Conservation (phyloP, 768 basidiomycete genomes). For the Flagelloscypha sp. region DNA sequence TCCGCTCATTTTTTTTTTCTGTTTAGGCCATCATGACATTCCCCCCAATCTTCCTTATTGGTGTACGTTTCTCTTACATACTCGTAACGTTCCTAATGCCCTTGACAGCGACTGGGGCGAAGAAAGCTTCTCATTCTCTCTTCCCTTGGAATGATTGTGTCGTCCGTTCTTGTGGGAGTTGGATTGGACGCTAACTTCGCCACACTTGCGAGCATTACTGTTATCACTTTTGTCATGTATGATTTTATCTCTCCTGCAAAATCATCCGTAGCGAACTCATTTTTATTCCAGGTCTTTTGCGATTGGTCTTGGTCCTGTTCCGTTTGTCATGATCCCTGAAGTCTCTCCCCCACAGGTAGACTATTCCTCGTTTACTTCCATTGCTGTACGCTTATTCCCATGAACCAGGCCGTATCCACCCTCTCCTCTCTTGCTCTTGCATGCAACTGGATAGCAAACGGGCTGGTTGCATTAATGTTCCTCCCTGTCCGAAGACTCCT, state of each 20-base stretch:
- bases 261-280: conserved; percentile 4
- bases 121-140: conserved; percentile 63
- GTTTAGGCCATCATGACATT: conserved; percentile 74
- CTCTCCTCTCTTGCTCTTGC: conserved; percentile 70
- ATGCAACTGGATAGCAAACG: conserved; percentile 75
- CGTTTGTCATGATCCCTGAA: conserved; percentile 89
- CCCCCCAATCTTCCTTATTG: conserved; percentile 80
- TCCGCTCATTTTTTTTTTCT: too few relatives aligned
- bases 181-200: conserved; percentile 58
- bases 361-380: conserved; percentile 8
- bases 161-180: conserved; percentile 59
- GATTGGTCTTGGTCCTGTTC: conserved; percentile 83
- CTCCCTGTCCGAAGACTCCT: conserved; percentile 75
- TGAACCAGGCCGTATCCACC: conserved; percentile 66
- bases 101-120: conserved; percentile 59
- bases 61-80: conserved; percentile 37
- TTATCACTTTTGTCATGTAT: conserved; percentile 75
- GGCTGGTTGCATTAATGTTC: conserved; percentile 77
- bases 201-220: conserved; percentile 60
- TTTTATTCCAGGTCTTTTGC: conserved; percentile 63
- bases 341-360: conserved; percentile 74
- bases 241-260: conserved; percentile 15
- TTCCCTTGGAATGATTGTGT: conserved; percentile 53
- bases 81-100: conserved; percentile 4
- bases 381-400: too few relatives aligned